A percentile compares a stretch with the other conserved stretches of the same genome.
Evolutionary conservation across 768 basidiomycete species (phyloP).

Genomic region (Leucocoprinus sp.): DNA sequence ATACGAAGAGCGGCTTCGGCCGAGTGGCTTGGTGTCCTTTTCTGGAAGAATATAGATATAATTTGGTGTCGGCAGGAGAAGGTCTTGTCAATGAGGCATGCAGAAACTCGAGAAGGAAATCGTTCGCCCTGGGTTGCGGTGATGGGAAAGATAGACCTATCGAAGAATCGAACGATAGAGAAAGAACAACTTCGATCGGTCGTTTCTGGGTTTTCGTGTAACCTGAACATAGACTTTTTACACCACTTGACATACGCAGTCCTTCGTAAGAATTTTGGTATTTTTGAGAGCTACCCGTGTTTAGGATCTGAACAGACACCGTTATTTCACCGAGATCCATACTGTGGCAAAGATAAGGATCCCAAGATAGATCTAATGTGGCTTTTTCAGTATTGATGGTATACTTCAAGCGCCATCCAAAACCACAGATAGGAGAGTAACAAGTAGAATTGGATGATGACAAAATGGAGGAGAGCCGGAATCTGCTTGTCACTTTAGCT

Average conservation of each 20-base stretch:
- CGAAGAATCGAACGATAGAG: neutral
- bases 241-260: neutral
- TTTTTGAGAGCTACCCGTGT: neutral
- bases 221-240: neutral
- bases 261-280: neutral
- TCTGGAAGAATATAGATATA: conserved; percentile 9
- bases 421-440: neutral
- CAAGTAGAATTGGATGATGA: neutral
- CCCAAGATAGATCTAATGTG: neutral
- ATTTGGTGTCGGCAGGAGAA: conserved; percentile 4
- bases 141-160: neutral
- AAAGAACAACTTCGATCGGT: neutral
- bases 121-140: neutral
- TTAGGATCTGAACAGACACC: neutral
- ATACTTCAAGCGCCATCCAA: neutral
- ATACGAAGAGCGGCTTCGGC: neutral
- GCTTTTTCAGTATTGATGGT: neutral
- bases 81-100: neutral
- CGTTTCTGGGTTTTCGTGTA: neutral
- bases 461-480: neutral
- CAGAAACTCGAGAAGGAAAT: neutral
- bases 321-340: neutral
- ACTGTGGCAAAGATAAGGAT: neutral
- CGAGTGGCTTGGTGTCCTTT: neutral
- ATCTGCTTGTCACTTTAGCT: neutral